Percentiles rank a stretch among this genome's conserved stretches.
phyloP scores from a whole-genome alignment of 2,329 filamentous ascomycete genomes.

The Magnaporthiopsis incrustans region DNA sequence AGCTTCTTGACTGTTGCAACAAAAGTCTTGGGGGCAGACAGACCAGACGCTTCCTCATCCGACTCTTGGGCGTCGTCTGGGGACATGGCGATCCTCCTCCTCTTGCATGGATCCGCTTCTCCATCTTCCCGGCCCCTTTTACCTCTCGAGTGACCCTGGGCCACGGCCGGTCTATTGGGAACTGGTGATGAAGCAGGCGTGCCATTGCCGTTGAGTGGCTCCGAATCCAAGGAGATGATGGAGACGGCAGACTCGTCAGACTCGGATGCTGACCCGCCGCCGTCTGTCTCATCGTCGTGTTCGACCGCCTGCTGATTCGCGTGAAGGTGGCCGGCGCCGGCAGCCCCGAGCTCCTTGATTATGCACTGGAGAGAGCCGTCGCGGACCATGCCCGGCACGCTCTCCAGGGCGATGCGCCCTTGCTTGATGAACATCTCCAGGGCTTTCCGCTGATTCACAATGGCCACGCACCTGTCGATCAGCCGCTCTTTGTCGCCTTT shows the following conservation, averaged over 20 bases:
- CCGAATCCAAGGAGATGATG: neutral
- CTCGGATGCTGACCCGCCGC: neutral
- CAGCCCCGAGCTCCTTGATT: neutral
- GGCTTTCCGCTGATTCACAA: neutral
- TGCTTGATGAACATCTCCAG: neutral
- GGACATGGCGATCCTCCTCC: neutral
- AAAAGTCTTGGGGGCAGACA: neutral
- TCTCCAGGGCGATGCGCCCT: neutral
- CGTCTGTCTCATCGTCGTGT: neutral
- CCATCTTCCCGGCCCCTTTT: neutral
- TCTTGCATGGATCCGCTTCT: neutral
- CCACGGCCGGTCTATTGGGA: too few species aligned
- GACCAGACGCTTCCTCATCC: neutral
- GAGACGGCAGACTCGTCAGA: neutral
- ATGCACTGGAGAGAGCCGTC: neutral
- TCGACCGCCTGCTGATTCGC: neutral
- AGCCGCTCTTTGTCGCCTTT: neutral
- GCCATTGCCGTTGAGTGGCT: too few species aligned
- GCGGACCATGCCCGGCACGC: neutral
- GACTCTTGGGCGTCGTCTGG: neutral
- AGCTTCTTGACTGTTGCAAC: neutral
- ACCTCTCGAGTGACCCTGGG: neutral
- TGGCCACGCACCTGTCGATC: slow-evolving; percentile 1
- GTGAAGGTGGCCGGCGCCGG: too few species aligned
- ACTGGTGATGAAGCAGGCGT: neutral